phyloP scores from a whole-genome alignment of 2,329 filamentous ascomycete genomes.

The Exserohilum rostratum region DNA sequence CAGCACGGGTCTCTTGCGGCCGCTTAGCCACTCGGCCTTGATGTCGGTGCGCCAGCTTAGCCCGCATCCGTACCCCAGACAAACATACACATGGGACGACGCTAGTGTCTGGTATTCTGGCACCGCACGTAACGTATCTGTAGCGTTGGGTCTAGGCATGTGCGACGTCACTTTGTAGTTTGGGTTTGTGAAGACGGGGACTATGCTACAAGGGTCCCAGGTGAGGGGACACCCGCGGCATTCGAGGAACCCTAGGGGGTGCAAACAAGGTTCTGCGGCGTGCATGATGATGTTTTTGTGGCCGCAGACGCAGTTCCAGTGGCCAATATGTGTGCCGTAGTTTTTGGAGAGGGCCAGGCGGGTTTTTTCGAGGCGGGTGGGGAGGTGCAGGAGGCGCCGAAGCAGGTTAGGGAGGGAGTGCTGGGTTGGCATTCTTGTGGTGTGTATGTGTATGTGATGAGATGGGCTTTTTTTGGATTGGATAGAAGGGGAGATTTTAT shows the following conservation, averaged over 20 bases:
- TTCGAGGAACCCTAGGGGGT: slow-evolving; percentile 1
- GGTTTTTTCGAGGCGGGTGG: neutral
- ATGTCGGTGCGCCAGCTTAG: slow-evolving; percentile 2
- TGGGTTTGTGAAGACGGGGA: neutral
- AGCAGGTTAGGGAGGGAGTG: neutral
- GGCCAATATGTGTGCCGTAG: neutral
- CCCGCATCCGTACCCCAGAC: neutral
- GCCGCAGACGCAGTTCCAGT: neutral
- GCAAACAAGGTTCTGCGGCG: neutral
- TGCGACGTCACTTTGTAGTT: neutral
- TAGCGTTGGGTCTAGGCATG: neutral
- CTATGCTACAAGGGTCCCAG: neutral
- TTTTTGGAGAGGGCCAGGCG: neutral
- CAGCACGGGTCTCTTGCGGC: neutral
- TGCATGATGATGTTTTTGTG: slow-evolving; percentile 3
- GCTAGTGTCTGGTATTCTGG: neutral
- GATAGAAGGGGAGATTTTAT: neutral
- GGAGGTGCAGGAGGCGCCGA: neutral
- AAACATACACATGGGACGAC: neutral
- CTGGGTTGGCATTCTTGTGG: neutral
- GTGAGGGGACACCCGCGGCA: neutral
- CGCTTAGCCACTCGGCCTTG: neutral
- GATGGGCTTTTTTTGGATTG: neutral
- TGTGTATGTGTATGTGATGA: too few relatives aligned
- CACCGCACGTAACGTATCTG: neutral